These are phyloP conservation scores for Coemansia sp. DNA, from an alignment of 192 early-diverging fungal genomes.

Conservation along the genomic window DNA sequence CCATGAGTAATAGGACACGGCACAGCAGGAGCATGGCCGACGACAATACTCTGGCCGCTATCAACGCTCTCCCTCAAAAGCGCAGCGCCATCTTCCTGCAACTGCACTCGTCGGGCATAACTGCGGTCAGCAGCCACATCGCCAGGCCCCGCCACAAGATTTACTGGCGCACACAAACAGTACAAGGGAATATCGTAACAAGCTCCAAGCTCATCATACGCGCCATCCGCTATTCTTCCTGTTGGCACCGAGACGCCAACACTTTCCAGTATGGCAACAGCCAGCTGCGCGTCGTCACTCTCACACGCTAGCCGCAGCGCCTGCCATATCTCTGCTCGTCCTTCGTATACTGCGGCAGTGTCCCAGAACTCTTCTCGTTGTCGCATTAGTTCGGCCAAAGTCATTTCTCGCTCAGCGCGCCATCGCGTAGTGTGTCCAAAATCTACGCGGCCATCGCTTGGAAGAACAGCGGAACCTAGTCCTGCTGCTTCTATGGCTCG, in stretches of 20 bases:
- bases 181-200: conserved; percentile 67
- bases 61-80: conserved; percentile 1
- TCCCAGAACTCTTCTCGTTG: conserved; percentile 74
- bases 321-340: conserved; percentile 76
- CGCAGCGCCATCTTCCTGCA: background rate
- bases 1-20: background rate
- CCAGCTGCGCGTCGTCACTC: conserved; percentile 53
- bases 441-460: conserved; percentile 16
- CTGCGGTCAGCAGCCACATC: background rate
- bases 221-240: conserved; percentile 70
- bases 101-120: conserved; percentile 4
- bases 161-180: conserved; percentile 63
- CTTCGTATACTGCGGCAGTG: conserved; percentile 69
- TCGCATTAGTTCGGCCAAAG: conserved; percentile 35
- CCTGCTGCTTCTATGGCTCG: background rate
- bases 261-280: conserved; percentile 67
- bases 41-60: background rate
- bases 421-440: conserved; percentile 28
- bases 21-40: background rate
- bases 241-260: conserved; percentile 70
- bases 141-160: conserved; percentile 38
- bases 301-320: conserved; percentile 65
- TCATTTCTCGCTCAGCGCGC: conserved; percentile 16
- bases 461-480: background rate
- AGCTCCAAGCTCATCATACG: conserved; percentile 76